A percentile compares a stretch with the other conserved stretches of the same genome.
phyloP scores from a whole-genome alignment of 2,329 filamentous ascomycete species.

The Aspergillus calidoustus region DNA sequence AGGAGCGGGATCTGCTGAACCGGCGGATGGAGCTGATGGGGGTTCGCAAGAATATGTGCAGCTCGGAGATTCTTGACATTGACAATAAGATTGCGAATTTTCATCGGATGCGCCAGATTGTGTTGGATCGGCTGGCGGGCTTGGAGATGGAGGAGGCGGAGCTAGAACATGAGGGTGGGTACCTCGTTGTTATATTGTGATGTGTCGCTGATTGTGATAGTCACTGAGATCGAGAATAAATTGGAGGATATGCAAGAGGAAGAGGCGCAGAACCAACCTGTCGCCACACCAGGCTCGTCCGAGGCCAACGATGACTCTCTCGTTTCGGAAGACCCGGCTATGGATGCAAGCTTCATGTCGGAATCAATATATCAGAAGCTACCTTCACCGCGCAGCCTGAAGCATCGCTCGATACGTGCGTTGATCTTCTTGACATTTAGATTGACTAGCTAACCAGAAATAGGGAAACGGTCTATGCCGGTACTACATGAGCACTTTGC shows the following conservation, averaged over 20 bases:
- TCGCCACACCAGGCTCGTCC: conserved; percentile 42
- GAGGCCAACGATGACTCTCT: conserved; percentile 52
- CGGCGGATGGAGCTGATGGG: conserved; percentile 89
- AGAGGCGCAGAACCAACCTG: conserved; percentile 33
- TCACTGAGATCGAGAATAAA: conserved; percentile 64
- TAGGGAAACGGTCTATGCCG: conserved; percentile 76
- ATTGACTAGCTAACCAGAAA: conserved; percentile 40
- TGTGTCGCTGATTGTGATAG: conserved; percentile 30
- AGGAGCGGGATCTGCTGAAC: conserved; percentile 77
- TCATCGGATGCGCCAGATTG: conserved; percentile 88
- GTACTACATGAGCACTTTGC: conserved; percentile 95
- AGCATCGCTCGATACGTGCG: conserved; percentile 50
- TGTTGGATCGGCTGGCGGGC: conserved; percentile 81
- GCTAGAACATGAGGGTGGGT: conserved; percentile 83
- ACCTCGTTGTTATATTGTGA: not conserved
- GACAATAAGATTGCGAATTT: conserved; percentile 96
- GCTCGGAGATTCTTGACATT: conserved; percentile 92
- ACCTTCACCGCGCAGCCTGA: conserved; percentile 63
- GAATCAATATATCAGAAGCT: conserved; percentile 97
- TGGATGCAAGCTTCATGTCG: conserved; percentile 81
- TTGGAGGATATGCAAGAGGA: conserved; percentile 67
- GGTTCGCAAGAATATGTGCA: conserved; percentile 96
- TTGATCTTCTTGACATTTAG: not conserved
- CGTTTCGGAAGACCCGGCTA: conserved; percentile 58
- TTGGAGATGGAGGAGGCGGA: conserved; percentile 90